These are phyloP conservation scores for Trametes polyzona DNA, from an alignment of 1,284 basidiomycete species.

Conservation along the genomic window DNA sequence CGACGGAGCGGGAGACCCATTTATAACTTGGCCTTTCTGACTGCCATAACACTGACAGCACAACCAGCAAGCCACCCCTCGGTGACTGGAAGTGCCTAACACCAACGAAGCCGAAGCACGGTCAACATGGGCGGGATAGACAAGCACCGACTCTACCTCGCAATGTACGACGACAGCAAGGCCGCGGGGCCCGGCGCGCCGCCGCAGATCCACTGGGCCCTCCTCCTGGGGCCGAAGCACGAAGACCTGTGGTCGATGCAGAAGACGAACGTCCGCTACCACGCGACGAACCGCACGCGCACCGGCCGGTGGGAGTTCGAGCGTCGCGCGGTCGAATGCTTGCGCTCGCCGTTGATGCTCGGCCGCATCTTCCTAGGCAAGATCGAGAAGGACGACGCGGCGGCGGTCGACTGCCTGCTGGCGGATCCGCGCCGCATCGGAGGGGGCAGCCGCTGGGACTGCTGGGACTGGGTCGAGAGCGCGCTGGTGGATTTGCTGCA, in stretches of 20 bases:
- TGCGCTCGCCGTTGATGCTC: conserved; percentile 22
- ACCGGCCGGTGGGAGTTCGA: conserved; percentile 18
- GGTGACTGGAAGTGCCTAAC: not conserved
- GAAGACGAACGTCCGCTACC: conserved; percentile 13
- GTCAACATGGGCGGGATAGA: not conserved
- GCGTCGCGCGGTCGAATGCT: conserved; percentile 19
- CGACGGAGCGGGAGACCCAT: not conserved
- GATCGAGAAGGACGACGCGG: conserved; percentile 4
- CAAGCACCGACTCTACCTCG: conserved; percentile 21
- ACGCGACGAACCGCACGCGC: conserved; percentile 15
- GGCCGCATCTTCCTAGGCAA: conserved; percentile 19
- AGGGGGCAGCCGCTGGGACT: conserved; percentile 14
- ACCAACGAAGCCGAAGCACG: not conserved
- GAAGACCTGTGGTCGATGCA: conserved; percentile 10
- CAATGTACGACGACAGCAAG: conserved; percentile 18
- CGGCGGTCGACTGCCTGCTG: conserved; percentile 1
- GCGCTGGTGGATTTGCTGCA: conserved; percentile 13
- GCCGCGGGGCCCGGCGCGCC: not conserved
- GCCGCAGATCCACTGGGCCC: conserved; percentile 22
- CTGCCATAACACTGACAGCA: too few relatives aligned
- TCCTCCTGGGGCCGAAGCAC: conserved; percentile 17
- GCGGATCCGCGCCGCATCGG: conserved; percentile 6
- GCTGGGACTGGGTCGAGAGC: conserved; percentile 20
- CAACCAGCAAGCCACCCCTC: not conserved
- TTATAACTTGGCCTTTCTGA: not conserved